phyloP scores from a whole-genome alignment of 2,329 filamentous ascomycete species.

The Ophiosphaerella herpotricha region DNA sequence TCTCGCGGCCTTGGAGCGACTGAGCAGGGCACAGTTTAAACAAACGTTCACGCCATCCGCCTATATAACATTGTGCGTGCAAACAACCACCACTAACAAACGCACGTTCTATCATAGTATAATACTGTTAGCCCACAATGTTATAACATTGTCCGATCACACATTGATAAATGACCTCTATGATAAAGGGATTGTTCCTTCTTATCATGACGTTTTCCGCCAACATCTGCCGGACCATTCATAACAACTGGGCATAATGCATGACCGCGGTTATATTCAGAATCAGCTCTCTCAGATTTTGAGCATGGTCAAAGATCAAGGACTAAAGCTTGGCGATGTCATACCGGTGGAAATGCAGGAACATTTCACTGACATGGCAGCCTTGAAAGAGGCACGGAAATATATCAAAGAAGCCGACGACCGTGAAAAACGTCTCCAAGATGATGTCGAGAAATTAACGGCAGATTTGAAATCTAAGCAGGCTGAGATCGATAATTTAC shows the following conservation, averaged over 20 bases:
- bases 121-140: not conserved
- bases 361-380: conserved; percentile 11
- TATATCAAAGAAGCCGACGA: conserved; percentile 20
- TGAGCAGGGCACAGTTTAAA: no score
- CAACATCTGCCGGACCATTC: not conserved
- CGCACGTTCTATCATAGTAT: not conserved
- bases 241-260: conserved; percentile 5
- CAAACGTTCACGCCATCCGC: no score
- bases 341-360: conserved; percentile 15
- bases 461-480: conserved; percentile 17
- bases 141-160: not conserved
- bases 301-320: conserved; percentile 12
- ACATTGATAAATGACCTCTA: not conserved
- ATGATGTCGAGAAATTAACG: conserved; percentile 8
- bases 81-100: not conserved
- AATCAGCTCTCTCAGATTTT: conserved; percentile 19
- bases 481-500: conserved; percentile 16
- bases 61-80: not conserved
- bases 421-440: conserved; percentile 12
- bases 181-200: not conserved
- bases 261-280: conserved; percentile 15
- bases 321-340: conserved; percentile 19
- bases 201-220: not conserved
- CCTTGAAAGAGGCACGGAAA: conserved; percentile 18
- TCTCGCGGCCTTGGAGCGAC: no score